Evolutionary conservation across 1,284 basidiomycete species (phyloP), one percentile per base, ranked within the genome.

Genomic region (Golubevia sp.): DNA sequence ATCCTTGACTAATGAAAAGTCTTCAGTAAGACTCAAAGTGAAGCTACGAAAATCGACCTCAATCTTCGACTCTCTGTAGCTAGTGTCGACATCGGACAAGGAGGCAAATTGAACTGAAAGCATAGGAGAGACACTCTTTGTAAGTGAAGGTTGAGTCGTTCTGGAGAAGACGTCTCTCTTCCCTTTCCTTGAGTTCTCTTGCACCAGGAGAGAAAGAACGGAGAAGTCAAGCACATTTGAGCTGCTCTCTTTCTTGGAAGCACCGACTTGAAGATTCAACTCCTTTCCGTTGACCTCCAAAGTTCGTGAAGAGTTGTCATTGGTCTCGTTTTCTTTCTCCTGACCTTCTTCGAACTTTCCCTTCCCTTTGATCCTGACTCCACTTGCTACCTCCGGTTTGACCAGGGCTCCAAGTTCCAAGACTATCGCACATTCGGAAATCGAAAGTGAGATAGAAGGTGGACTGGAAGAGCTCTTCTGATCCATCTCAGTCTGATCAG

Each of bases 61-160:
- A 62, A 97, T 59, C 83, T 63, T 87, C 87, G 1, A 92, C 83
- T 95, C 93, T 84, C 96, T 96, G 23, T 89, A 88, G 6, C 86
- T 87, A 0, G 90, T 89, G 53, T 88, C 89, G 0, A 89, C 87
- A 24, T 92, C 86, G 0, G 87, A 85, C 1, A 90, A 82, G 0
- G 92, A 92, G 2, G 88, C 87, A 74, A 95, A 89, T 20, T 88
- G 87, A 8, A 92, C 78, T 56, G 90, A 89, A 54, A 94, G 49
- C 25, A 91, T 68, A 0, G 84, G 84, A 13, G 70, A 65, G 49
- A 69, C 72, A 44, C 78, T 74, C 11, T 63, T 66, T 3, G 30
- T 34, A 3, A 34, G 11, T 3, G 30, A 34, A 5, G 38, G 38
- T 44, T 44, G 11, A 18, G 18, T 13, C 38, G 38, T 44, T 44